Conservation (phyloP, 1,284 basidiomycete species). For the Tetrapyrgos nigripes region DNA sequence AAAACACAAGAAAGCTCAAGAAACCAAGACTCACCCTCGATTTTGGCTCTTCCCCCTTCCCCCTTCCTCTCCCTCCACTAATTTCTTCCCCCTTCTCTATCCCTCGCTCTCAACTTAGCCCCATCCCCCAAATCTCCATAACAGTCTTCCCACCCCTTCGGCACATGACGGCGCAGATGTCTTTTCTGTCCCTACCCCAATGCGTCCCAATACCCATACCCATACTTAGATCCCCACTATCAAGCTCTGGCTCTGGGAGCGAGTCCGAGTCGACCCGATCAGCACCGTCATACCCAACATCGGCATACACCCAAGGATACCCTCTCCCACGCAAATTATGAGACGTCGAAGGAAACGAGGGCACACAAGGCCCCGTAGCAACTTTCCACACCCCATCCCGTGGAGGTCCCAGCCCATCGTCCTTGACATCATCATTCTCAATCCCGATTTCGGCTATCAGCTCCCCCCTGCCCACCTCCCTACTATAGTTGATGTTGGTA, state of each 20-base stretch:
- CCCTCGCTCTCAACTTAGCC: conserved; percentile 43
- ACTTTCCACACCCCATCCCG: conserved; percentile 93
- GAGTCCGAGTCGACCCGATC: too few relatives aligned
- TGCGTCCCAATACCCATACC: too few relatives aligned
- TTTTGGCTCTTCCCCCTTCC: background rate
- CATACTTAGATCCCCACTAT: too few relatives aligned
- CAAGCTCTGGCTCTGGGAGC: too few relatives aligned
- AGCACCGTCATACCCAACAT: too few relatives aligned
- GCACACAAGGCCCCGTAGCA: conserved; percentile 49
- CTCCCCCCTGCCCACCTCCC: background rate
- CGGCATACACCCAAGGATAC: too few relatives aligned
- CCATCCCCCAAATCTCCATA: conserved; percentile 88
- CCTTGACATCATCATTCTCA: conserved; percentile 38
- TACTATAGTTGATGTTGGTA: too few relatives aligned
- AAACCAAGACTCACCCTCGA: too few relatives aligned
- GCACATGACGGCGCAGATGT: conserved; percentile 87
- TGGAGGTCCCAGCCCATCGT: conserved; percentile 78
- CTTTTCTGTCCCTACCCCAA: conserved; percentile 23
- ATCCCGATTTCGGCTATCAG: background rate
- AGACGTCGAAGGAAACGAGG: too few relatives aligned
- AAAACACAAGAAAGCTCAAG: too few relatives aligned
- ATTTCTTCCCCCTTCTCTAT: too few relatives aligned
- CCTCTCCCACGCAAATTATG: too few relatives aligned
- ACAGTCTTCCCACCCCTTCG: conserved; percentile 85
- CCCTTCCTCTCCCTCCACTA: background rate